phyloP scores from a whole-genome alignment of 164 flowering plant species.

The Nelumbo lutea region DNA sequence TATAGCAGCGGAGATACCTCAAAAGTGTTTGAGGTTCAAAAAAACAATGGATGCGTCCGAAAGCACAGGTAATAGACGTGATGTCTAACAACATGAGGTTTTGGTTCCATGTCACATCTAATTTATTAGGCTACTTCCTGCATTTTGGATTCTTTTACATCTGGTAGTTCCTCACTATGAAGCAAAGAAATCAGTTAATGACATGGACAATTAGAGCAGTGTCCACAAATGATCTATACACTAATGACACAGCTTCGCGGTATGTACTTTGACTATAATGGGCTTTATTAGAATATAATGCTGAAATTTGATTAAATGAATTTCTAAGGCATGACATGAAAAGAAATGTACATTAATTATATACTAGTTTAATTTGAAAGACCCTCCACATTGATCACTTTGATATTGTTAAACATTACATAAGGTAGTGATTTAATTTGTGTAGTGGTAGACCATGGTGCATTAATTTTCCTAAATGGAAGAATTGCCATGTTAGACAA shows the following conservation, averaged over 20 bases:
- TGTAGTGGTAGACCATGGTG: too few species aligned
- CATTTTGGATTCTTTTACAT: background rate
- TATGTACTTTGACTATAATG: conserved; percentile 15
- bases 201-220: conserved; percentile 61
- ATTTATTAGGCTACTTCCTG: background rate
- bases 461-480: too few species aligned
- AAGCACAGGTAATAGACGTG: conserved; percentile 71
- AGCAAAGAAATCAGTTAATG: conserved; percentile 49
- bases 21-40: conserved; percentile 71
- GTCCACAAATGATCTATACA: conserved; percentile 59
- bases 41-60: conserved; percentile 82
- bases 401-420: too few species aligned
- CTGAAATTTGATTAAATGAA: too few species aligned
- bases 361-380: too few species aligned
- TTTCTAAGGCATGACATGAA: too few species aligned
- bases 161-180: conserved; percentile 42
- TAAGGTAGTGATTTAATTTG: too few species aligned
- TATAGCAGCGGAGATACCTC: conserved; percentile 33
- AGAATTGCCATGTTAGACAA: too few species aligned
- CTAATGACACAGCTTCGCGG: conserved; percentile 82
- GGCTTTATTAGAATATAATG: background rate
- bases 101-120: background rate
- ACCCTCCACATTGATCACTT: too few species aligned
- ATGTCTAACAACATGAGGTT: conserved; percentile 42
- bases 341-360: too few species aligned